These are phyloP conservation scores for Dactylonectria macrodidyma DNA, from an alignment of 2,329 filamentous ascomycete species.

Conservation along the genomic window DNA sequence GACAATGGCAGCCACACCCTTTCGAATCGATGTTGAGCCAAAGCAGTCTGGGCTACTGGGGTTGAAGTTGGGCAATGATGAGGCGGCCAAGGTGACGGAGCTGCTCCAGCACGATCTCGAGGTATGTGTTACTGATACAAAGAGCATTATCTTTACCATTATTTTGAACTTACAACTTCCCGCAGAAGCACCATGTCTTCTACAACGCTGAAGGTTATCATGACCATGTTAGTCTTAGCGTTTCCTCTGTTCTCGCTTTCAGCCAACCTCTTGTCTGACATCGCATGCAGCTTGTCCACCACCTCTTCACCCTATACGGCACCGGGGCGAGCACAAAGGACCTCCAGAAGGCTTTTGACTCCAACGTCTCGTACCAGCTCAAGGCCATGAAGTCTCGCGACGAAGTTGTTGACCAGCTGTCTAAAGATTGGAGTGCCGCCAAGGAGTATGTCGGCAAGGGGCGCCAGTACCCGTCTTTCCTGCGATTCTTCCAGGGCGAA, in stretches of 20 bases:
- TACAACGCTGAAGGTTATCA: slow-evolving; percentile 85
- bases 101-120: slow-evolving; percentile 84
- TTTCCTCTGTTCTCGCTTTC: not conserved
- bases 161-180: slow-evolving; percentile 18
- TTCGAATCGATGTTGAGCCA: slow-evolving; percentile 63
- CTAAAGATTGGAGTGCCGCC: slow-evolving; percentile 67
- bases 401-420: slow-evolving; percentile 68
- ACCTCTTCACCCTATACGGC: slow-evolving; percentile 82
- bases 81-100: slow-evolving; percentile 74
- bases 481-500: slow-evolving; percentile 82
- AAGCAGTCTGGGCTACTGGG: slow-evolving; percentile 66
- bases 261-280: slow-evolving; percentile 8
- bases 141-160: not conserved
- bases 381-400: slow-evolving; percentile 63
- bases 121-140: slow-evolving; percentile 49
- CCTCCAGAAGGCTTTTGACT: slow-evolving; percentile 75
- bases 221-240: slow-evolving; percentile 74
- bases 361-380: slow-evolving; percentile 78
- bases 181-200: slow-evolving; percentile 77
- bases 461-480: slow-evolving; percentile 78
- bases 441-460: slow-evolving; percentile 73
- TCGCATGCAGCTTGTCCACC: slow-evolving; percentile 73
- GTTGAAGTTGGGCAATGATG: slow-evolving; percentile 66
- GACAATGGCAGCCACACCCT: slow-evolving; percentile 61
- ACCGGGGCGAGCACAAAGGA: slow-evolving; percentile 75